Evolutionary conservation across 352 stramenopile genomes (phyloP), one percentile per base, ranked within the genome.

Genomic region (Phytopythium helicoides): DNA sequence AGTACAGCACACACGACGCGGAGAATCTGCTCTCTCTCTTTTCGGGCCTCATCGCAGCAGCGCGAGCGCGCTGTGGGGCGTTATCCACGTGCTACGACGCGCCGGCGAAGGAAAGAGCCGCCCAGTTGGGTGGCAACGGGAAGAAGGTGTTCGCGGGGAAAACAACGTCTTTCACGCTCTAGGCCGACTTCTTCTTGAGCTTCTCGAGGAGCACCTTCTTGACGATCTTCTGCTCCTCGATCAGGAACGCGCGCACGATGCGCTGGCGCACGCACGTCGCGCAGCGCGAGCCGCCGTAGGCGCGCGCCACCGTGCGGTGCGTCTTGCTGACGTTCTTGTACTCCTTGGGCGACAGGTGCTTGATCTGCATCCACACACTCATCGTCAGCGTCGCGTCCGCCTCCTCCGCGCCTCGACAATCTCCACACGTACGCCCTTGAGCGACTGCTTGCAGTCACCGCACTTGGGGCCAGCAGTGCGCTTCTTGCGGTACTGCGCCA

Each of bases 161-260:
- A 48, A 22, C 40, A 55, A 50, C 25, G 26, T 11, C 11, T 26
- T 16, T 25, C 22, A 19, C 34, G 28, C 42, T 48, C 79, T 89
- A 89, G 33, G 78, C 77, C 54, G 77, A 81, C 71, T 91, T 91
- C 60, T 92, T 89, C 67, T 85, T 87, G 56, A 89, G 66, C 85
- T 98, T 98, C 73, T 99, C 94, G 39, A 93, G 76, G 56, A 99
- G 85, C 52, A 99, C 88, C 82, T 98, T 98, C 96, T 99, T 99
- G 41, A 99, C 96, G 66, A 98, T 98, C 94, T 99, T 99, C 74
- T 99, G 96, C 83, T 99, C 97, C 79, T 99, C 97, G 77, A 99
- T 97, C 50, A 99, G 76, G 78, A 99, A 99, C 36, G 97, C 97
- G 71, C 97, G 87, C 36, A 99, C 84, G 71, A 99, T 98, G 56